Percentiles rank a stretch among this genome's conserved stretches.
Evolutionary conservation across 495 filamentous ascomycete species (phyloP).

Genomic region (Hyaloscypha finlandica): DNA sequence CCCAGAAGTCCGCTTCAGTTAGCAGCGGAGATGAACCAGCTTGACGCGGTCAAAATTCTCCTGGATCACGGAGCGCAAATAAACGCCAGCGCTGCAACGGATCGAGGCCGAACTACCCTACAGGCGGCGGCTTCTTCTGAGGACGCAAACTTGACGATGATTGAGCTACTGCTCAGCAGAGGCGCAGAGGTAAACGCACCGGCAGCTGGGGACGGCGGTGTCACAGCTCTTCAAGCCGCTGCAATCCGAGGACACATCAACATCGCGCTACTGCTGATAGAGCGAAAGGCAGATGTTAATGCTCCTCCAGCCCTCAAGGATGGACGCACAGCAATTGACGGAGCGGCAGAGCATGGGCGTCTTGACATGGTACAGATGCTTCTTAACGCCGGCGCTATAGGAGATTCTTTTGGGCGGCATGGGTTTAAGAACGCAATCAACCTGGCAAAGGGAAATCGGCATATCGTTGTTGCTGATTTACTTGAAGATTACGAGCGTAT

Average conservation of each 20-base stretch:
- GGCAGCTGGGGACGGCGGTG: constrained; percentile 30
- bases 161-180: constrained; percentile 33
- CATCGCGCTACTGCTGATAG: constrained; percentile 36
- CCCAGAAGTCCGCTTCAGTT: constrained; percentile 41
- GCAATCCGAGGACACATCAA: constrained; percentile 21
- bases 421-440: constrained; percentile 17
- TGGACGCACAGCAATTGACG: constrained; percentile 45
- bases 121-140: constrained; percentile 25
- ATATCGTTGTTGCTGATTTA: constrained; percentile 19
- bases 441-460: constrained; percentile 10
- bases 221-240: constrained; percentile 24
- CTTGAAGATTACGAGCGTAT: constrained; percentile 18
- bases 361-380: constrained; percentile 40
- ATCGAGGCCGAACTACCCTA: constrained; percentile 12
- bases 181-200: constrained; percentile 36
- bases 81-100: not conserved
- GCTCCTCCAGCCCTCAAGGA: constrained; percentile 26
- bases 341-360: constrained; percentile 45
- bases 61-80: constrained; percentile 32
- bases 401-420: constrained; percentile 12
- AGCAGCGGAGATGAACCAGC: constrained; percentile 44
- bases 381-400: constrained; percentile 34
- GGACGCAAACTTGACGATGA: constrained; percentile 26
- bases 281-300: constrained; percentile 37
- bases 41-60: constrained; percentile 49